Conservation (phyloP, 257 asterid genomes). For the Linderniella brevidens region DNA sequence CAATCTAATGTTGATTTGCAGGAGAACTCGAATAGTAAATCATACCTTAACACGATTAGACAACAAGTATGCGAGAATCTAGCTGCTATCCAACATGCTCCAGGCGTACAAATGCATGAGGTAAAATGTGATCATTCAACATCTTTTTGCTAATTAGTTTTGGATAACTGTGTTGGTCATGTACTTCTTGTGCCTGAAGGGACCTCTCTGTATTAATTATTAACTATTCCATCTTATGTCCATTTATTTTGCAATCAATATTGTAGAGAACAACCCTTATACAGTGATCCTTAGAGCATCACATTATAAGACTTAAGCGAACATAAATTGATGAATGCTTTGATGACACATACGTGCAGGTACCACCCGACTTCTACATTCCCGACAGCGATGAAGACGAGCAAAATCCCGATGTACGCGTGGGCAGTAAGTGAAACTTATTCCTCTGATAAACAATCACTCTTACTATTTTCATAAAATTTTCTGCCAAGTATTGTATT, state of each 20-base stretch:
- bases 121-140: slow-evolving; percentile 15
- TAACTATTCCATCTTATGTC: no score
- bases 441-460: slow-evolving; percentile 1
- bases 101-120: slow-evolving; percentile 98
- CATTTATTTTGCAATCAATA: no score
- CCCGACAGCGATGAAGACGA: slow-evolving; percentile 89
- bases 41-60: slow-evolving; percentile 70
- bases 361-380: slow-evolving; percentile 88
- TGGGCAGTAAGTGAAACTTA: slow-evolving; percentile 51
- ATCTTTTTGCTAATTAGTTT: no score
- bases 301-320: neutral
- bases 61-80: slow-evolving; percentile 86
- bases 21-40: slow-evolving; percentile 90
- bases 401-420: slow-evolving; percentile 80
- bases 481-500: no score
- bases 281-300: no score
- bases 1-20: slow-evolving; percentile 26
- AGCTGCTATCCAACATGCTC: slow-evolving; percentile 88
- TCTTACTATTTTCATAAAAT: no score
- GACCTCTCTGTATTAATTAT: no score
- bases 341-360: slow-evolving; percentile 23
- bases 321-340: neutral
- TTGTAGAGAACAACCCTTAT: no score
- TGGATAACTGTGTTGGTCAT: no score
- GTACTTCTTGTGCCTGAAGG: no score